Evolutionary conservation across 2,329 filamentous ascomycete species (phyloP), one percentile per base, ranked within the genome.

Genomic region (Thielaviopsis populi): DNA sequence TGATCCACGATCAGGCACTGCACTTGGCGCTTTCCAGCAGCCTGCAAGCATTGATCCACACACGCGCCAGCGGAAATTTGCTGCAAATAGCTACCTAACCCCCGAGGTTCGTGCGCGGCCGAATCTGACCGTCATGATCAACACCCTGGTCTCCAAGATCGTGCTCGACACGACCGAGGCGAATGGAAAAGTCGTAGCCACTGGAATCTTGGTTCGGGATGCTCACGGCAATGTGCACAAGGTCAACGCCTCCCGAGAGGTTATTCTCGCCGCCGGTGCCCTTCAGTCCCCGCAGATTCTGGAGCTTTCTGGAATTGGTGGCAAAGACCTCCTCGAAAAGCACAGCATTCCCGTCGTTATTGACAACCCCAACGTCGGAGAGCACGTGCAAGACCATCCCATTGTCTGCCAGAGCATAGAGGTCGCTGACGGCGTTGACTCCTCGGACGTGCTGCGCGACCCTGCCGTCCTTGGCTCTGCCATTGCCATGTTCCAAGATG

Each of bases 281-380:
- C 77, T 80, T 67, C 78, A 80, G 69, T 75, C 76, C 2, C 79
- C 79, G 0, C 77, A 80, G 64, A 73, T 82, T 7, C 74, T 82
- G 2, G 77, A 79, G 70, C 73, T 80, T 0, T 79, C 76, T 60
- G 79, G 80, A 7, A 73, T 82, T 27, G 79, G 79, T 0, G 74
- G 76, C 0, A 71, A 70, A 0, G 70, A 70, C 0, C 73, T 77
- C 13, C 72, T 83, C 1, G 62, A 74, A 6, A 69, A 72, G 24
- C 73, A 77, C 61, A 69, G 75, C 15, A 82, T 82, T 41, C 70
- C 74, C 0, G 68, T 79, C 0, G 66, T 81, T 1, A 72, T 78
- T 33, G 72, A 79, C 63, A 74, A 81, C 0, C 80, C 80, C 0
- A 82, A 80, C 43, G 81, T 86, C 15, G 83, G 83, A 53, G 77